Conservation (phyloP, 768 basidiomycete genomes). For the Chlorophyllum brunneum region DNA sequence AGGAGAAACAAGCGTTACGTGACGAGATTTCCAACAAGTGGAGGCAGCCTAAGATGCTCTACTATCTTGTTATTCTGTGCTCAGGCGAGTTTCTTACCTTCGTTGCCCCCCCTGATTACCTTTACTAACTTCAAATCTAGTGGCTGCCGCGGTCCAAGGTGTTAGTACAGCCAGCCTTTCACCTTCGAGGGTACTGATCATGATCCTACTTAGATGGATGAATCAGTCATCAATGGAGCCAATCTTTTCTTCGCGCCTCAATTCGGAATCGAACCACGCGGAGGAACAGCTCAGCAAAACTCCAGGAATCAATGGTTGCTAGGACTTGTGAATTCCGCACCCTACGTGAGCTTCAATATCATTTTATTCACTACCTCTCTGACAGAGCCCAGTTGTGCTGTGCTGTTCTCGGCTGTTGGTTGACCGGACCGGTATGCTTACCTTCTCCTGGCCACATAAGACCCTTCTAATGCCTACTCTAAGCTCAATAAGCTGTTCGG, state of each 20-base stretch:
- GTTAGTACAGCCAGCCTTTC: background rate
- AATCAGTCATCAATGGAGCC: conserved; percentile 62
- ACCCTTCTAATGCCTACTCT: conserved; percentile 3
- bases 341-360: conserved; percentile 13
- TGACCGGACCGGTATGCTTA: conserved; percentile 35
- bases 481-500: conserved; percentile 59
- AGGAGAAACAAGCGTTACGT: conserved; percentile 34
- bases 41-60: conserved; percentile 41
- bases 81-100: conserved; percentile 18
- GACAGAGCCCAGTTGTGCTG: background rate
- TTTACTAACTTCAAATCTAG: conserved; percentile 30
- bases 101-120: background rate
- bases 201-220: conserved; percentile 50
- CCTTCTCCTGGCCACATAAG: background rate
- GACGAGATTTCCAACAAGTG: conserved; percentile 49
- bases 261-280: conserved; percentile 41
- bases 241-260: conserved; percentile 55
- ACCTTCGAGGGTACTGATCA: background rate
- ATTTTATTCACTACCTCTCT: background rate
- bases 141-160: conserved; percentile 77
- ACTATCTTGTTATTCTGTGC: conserved; percentile 45
- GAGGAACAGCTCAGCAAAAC: conserved; percentile 27
- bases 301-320: conserved; percentile 64
- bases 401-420: conserved; percentile 39
- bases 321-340: conserved; percentile 69